Percentiles rank a stretch among this genome's conserved stretches.
phyloP scores from a whole-genome alignment of 352 stramenopile species.

The Phytophthora macrochlamydospora region DNA sequence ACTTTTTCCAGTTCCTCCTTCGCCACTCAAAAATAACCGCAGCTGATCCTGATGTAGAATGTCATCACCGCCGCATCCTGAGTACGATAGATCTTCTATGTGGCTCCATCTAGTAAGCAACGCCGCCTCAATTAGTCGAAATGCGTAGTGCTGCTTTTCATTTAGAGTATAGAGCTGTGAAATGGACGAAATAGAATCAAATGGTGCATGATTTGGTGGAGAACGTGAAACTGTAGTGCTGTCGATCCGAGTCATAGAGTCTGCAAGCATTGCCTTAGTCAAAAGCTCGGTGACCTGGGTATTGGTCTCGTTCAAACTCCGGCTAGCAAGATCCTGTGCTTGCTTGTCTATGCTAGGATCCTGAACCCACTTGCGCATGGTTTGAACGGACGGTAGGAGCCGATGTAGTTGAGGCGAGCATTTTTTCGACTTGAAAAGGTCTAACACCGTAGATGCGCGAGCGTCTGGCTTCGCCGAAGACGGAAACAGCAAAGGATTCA shows the following conservation, averaged over 20 bases:
- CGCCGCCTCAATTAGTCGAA: neutral
- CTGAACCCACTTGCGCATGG: neutral
- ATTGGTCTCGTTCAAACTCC: neutral
- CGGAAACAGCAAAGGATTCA: no score
- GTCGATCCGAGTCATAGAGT: neutral
- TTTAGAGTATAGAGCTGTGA: neutral
- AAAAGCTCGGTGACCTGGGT: neutral
- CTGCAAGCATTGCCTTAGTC: neutral
- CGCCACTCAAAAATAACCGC: constrained; percentile 2
- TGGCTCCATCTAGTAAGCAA: neutral
- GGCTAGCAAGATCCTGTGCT: neutral
- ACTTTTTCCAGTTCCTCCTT: constrained; percentile 10
- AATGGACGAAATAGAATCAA: neutral
- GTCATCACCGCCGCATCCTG: neutral
- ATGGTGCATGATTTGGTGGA: neutral
- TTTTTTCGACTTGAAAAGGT: neutral
- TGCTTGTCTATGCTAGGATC: neutral
- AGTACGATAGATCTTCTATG: neutral
- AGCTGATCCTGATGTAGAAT: neutral
- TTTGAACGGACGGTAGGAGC: no score
- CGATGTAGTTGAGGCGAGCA: no score
- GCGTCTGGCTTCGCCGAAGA: no score
- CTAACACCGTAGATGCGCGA: no score
- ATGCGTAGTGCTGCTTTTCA: neutral
- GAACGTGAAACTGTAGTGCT: neutral